phyloP scores from a whole-genome alignment of 2,329 filamentous ascomycete species.

The Aureobasidium sp. region DNA sequence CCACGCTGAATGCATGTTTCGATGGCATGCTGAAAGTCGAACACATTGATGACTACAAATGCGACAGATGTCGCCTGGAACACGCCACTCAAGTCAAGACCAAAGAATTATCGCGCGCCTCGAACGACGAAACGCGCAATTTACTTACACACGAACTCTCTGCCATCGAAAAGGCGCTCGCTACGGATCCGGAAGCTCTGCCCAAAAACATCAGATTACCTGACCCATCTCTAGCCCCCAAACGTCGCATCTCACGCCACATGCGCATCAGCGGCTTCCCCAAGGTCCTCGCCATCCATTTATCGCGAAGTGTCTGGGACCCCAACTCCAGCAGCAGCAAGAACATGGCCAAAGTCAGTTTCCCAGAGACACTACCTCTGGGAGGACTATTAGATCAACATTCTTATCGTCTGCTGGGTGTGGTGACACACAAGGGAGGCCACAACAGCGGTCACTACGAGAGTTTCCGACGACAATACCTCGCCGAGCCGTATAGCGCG shows the following conservation, averaged over 20 bases:
- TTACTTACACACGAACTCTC: slow-evolving; percentile 53
- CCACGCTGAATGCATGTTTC: slow-evolving; percentile 79
- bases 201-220: slow-evolving; percentile 69
- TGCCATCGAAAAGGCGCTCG: slow-evolving; percentile 62
- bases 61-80: slow-evolving; percentile 82
- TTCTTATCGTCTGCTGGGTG: slow-evolving; percentile 75
- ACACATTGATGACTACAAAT: slow-evolving; percentile 94
- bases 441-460: slow-evolving; percentile 98
- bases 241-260: slow-evolving; percentile 77
- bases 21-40: slow-evolving; percentile 93
- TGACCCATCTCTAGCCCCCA: slow-evolving; percentile 66
- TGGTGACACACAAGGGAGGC: slow-evolving; percentile 91
- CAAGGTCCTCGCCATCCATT: slow-evolving; percentile 81
- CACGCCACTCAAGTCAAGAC: slow-evolving; percentile 61
- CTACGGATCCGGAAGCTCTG: slow-evolving; percentile 72
- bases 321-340: slow-evolving; percentile 67
- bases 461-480: slow-evolving; percentile 80
- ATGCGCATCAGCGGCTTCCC: slow-evolving; percentile 83
- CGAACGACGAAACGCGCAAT: slow-evolving; percentile 32
- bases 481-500: slow-evolving; percentile 74
- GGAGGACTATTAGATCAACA: slow-evolving; percentile 72
- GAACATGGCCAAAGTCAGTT: slow-evolving; percentile 88
- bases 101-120: slow-evolving; percentile 36
- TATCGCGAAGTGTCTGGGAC: slow-evolving; percentile 90
- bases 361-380: slow-evolving; percentile 77